Base-by-base conservation (phyloP, 441 rosid genomes). In the Iberis amara region DNA sequence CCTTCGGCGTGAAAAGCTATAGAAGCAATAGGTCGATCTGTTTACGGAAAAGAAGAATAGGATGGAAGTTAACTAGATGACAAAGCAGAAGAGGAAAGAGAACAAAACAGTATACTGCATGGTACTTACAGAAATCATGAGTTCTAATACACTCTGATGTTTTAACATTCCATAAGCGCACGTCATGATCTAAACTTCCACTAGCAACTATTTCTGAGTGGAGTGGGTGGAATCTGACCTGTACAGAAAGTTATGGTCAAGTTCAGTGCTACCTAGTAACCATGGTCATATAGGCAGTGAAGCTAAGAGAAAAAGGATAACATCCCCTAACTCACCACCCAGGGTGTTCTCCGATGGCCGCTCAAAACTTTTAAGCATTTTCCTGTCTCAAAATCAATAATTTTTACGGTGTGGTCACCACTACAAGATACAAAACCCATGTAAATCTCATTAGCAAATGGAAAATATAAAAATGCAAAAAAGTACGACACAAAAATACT, bases 131-230 rank as follows among this genome's bases (percentile, higher is more conserved):
- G 71, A 88, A 91, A 73, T 88, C 95, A 52, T 79, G 89, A 52
- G 90, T 80, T 73, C 87, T 94, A 59, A 83, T 79, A 62, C 95
- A 91, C 68, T 83, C 95, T 7, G 89, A 69, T 9, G 88, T 79
- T 60, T 73, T 83, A 71, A 94, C 91, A 77, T 88, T 74, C 98
- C 98, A 92, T 57, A 88, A 70, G 61, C 85, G 89, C 59, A 92
- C 96, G 78, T 88, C 94, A 61, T 80, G 89, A 78, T 92, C 98
- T 76, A 92, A 78, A 74, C 96, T 92, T 58, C 96, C 95, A 83
- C 96, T 92, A 15, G 98, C 98, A 75, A 92, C 80, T 63, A 92
- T 79, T 52, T 81, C 81, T 31, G 95, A 80, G 62, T 73, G 73
- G 59, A 79, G 65, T 7, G 96, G 98, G 57, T 88, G 98, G 68